These are phyloP conservation scores for Schoenoplectus triqueter DNA, from an alignment of 202 grass and related monocot species.

Conservation along the genomic window DNA sequence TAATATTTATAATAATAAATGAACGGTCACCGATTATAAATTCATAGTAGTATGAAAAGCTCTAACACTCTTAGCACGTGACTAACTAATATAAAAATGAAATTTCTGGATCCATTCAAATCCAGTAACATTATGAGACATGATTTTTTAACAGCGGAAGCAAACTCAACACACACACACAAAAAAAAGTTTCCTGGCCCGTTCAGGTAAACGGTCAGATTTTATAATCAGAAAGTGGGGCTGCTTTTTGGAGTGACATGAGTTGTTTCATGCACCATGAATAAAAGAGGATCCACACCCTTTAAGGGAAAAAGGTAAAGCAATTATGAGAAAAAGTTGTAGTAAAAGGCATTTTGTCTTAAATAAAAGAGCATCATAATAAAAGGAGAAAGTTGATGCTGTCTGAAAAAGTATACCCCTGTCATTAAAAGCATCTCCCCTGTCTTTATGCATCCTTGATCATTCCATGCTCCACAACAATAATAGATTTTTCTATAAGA, in stretches of 20 bases:
- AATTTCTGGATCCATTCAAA: too few species aligned
- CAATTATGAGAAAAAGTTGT: conserved; percentile 57
- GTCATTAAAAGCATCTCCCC: neutral
- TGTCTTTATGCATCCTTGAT: conserved; percentile 30
- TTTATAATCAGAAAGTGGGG: neutral
- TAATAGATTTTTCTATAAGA: neutral
- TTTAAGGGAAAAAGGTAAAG: conserved; percentile 68
- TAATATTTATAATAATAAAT: too few species aligned
- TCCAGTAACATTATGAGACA: too few species aligned
- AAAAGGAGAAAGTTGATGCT: conserved; percentile 59
- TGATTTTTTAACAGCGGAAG: too few species aligned
- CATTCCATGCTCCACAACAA: neutral
- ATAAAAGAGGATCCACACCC: conserved; percentile 65
- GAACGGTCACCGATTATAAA: too few species aligned
- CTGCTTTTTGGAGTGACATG: conserved; percentile 61
- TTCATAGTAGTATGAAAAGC: too few species aligned
- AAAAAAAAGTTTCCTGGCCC: too few species aligned
- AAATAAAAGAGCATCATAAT: conserved; percentile 42
- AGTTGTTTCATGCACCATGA: conserved; percentile 42
- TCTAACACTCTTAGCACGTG: neutral
- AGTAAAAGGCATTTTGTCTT: conserved; percentile 60
- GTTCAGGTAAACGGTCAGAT: too few species aligned
- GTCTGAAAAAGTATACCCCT: conserved; percentile 51
- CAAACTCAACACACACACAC: too few species aligned
- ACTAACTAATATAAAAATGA: neutral